phyloP scores from a whole-genome alignment of 1,284 basidiomycete genomes.

The Leccinum angustisporum region DNA sequence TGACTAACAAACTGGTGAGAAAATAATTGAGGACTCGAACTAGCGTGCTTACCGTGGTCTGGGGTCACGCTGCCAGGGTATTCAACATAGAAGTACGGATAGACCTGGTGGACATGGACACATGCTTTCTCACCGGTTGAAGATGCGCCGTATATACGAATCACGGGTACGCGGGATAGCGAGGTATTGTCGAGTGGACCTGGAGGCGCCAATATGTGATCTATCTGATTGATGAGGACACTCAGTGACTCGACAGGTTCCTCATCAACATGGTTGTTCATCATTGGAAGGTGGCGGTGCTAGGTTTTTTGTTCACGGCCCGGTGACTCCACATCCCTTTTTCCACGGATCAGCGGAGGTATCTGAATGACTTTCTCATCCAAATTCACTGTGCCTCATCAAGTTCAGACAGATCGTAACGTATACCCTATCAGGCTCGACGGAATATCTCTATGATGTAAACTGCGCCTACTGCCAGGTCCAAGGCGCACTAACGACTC shows the following conservation, averaged over 20 bases:
- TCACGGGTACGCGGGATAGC: constrained; percentile 69
- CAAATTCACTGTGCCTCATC: neutral
- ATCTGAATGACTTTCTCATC: neutral
- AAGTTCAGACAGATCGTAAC: neutral
- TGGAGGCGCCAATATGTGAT: constrained; percentile 55
- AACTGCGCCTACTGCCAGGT: neutral
- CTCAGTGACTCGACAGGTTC: constrained; percentile 39
- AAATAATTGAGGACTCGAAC: neutral
- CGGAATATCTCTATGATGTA: too few species aligned
- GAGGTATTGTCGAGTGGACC: constrained; percentile 64
- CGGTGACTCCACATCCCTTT: too few species aligned
- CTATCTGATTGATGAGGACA: constrained; percentile 68
- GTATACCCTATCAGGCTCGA: neutral
- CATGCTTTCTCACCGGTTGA: constrained; percentile 80
- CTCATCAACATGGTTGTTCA: constrained; percentile 7
- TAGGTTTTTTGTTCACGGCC: neutral
- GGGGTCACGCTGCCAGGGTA: constrained; percentile 61
- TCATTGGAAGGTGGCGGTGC: constrained; percentile 8
- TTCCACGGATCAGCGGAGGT: too few species aligned
- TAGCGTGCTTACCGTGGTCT: constrained; percentile 39
- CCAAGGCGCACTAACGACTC: neutral
- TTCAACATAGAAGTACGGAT: constrained; percentile 78
- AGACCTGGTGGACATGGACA: constrained; percentile 88
- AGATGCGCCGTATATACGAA: constrained; percentile 87
- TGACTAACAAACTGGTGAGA: constrained; percentile 47